phyloP scores from a whole-genome alignment of 2,329 filamentous ascomycete species.

The Ceratocystis albifundus region DNA sequence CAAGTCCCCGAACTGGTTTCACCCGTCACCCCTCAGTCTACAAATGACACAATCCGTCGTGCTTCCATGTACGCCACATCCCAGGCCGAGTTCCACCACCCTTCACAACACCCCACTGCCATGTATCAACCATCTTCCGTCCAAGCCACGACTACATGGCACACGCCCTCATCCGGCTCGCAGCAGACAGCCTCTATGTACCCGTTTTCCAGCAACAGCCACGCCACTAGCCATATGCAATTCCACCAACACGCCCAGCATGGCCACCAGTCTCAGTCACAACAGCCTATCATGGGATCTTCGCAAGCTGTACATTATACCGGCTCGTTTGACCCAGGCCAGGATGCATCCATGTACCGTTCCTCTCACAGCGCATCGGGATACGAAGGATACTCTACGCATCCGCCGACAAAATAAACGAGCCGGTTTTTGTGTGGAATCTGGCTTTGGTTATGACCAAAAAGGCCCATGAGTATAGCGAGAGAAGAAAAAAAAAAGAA shows the following conservation, averaged over 20 bases:
- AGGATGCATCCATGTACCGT: neutral
- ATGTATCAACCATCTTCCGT: neutral
- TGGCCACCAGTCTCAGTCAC: neutral
- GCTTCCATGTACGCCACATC: neutral
- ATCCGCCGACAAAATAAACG: neutral
- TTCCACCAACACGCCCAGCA: neutral
- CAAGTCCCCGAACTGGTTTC: constrained; percentile 10
- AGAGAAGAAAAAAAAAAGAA: neutral
- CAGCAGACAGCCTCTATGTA: neutral
- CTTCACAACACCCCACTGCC: neutral
- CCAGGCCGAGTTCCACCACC: neutral
- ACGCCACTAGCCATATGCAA: neutral
- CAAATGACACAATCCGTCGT: constrained; percentile 3
- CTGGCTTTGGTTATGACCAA: neutral
- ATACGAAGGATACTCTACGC: neutral
- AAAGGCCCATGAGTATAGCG: neutral
- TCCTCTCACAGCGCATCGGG: neutral
- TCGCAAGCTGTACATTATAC: neutral
- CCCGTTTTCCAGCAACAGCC: neutral
- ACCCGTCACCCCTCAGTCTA: neutral
- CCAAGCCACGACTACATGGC: neutral
- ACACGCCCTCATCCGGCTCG: neutral
- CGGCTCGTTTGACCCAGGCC: neutral
- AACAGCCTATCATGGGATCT: neutral
- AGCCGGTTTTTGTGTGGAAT: neutral